Base-by-base conservation (phyloP, 75 land plant species). In the Pinus albicaulis region DNA sequence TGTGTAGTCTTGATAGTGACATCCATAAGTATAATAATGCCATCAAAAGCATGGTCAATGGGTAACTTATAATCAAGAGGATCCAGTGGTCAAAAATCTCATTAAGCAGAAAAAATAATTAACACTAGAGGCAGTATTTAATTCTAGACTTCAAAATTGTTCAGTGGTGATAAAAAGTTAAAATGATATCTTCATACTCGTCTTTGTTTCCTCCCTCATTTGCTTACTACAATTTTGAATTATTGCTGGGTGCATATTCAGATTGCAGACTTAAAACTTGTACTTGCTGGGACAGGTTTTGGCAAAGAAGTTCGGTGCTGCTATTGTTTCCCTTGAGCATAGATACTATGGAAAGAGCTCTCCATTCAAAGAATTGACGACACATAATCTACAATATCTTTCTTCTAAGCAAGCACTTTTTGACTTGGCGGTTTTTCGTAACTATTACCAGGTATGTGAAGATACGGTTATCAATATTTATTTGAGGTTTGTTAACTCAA, bases 381-480 rank as follows among this genome's bases (percentile, higher is more conserved):
- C 98, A 36, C 80, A 86, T 36, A 98, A 98, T 76, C 85, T 98
- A 55, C 78, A 41, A 76, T 95, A 87, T 81, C 91, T 98, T 38
- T 95, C 99, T 55, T 95, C 99, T 38, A 95, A 98, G 82, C 99
- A 98, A 72, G 98, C 99, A 36, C 86, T 98, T 48, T 98, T 91
- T 85, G 99, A 98, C 82, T 76, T 98, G 79, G 99, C 99, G 66
- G 74, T 73, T 68, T 98, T 95, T 76, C 93, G 98, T 41, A 80
- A 88, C 55, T 89, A 78, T 80, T 95, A 95, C 74, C 99, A 96
- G 98, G 99, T 83, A 15, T 57, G 31, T 14, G 60, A 41, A 57
- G 23, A 48, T 19, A 20, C 71, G 1, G 10, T 68, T 12, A 77
- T 8, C 56, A 25, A 14, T 56, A 41, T 36, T 77, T 68, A 55